Evolutionary conservation across 2,329 filamentous ascomycete genomes (phyloP), one percentile per base, ranked within the genome.

Genomic region (Torrubiella hemipterigena): DNA sequence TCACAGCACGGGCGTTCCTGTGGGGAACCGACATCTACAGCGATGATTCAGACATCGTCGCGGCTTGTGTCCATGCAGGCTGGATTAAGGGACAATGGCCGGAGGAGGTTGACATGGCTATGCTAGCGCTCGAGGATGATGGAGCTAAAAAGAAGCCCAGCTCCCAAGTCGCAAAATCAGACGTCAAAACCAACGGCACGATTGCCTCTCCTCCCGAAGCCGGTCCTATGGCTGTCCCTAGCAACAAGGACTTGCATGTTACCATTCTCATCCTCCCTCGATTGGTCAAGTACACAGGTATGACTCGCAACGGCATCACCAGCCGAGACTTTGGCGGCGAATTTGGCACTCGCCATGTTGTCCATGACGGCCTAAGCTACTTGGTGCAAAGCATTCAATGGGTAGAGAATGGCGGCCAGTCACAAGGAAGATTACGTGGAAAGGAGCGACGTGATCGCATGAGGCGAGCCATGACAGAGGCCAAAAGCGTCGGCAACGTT

Each of bases 21-120:
- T 98, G 89, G 87, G 91, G 91, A 2, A 91, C 85, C 0, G 87
- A 93, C 22, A 71, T 98, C 6, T 96, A 96, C 50, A 93, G 86
- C 0, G 91, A 98, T 44, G 91, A 98, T 54, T 94, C 86, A 0
- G 91, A 98, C 49, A 76, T 91, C 1, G 70, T 98, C 16, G 89
- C 86, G 0, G 87, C 89, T 3, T 89, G 87, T 37, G 89, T 98
- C 27, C 91, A 98, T 52, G 77, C 78, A 2, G 91, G 91, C 4
- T 96, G 86, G 77, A 81, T 98, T 42, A 77, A 79, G 25, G 89
- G 89, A 20, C 84, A 87, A 45, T 94, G 87, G 81, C 65, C 75
- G 5, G 76, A 86, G 6, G 80, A 84, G 21, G 71, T 91, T 2
- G 81, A 91, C 43, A 63, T 73, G 2, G 61, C 65, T 10, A 61